Evolutionary conservation across 768 basidiomycete species (phyloP).

Genomic region (Amanita thiersii): DNA sequence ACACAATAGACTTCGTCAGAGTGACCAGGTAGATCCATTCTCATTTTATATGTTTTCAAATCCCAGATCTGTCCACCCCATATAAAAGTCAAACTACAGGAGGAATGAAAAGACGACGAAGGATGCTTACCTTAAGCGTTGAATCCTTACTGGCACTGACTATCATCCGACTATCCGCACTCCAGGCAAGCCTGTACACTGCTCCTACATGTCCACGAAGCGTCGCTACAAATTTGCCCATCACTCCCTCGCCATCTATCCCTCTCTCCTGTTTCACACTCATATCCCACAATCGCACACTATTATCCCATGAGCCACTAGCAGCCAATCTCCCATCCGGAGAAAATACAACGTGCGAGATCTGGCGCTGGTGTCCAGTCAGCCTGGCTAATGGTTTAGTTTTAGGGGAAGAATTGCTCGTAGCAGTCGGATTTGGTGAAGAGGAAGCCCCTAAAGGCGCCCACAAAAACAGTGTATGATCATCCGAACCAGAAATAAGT

Average conservation of each 20-base stretch:
- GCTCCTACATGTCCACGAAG: slow-evolving; percentile 89
- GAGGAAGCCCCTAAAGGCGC: slow-evolving; percentile 57
- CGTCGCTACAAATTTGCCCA: slow-evolving; percentile 84
- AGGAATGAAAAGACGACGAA: slow-evolving; percentile 5
- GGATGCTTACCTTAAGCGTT: slow-evolving; percentile 73
- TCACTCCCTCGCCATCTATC: slow-evolving; percentile 32
- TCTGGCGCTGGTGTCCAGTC: slow-evolving; percentile 92
- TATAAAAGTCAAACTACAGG: neutral
- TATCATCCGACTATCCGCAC: slow-evolving; percentile 84
- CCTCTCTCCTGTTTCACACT: neutral
- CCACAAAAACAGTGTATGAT: slow-evolving; percentile 98
- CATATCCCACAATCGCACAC: slow-evolving; percentile 83
- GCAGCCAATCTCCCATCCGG: slow-evolving; percentile 92
- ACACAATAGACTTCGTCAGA: slow-evolving; percentile 99
- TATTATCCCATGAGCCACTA: slow-evolving; percentile 85
- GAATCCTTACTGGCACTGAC: slow-evolving; percentile 95
- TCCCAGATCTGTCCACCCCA: slow-evolving; percentile 73
- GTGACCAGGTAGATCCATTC: slow-evolving; percentile 90
- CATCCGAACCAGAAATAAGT: slow-evolving; percentile 93
- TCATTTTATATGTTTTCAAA: slow-evolving; percentile 92
- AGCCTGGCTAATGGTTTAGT: slow-evolving; percentile 54
- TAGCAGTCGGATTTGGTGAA: slow-evolving; percentile 13
- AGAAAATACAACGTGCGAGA: slow-evolving; percentile 90
- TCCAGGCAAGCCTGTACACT: slow-evolving; percentile 94
- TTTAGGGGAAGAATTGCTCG: slow-evolving; percentile 10